Evolutionary conservation across 441 rosid genomes (phyloP).

Genomic region (Corymbia citriodora): DNA sequence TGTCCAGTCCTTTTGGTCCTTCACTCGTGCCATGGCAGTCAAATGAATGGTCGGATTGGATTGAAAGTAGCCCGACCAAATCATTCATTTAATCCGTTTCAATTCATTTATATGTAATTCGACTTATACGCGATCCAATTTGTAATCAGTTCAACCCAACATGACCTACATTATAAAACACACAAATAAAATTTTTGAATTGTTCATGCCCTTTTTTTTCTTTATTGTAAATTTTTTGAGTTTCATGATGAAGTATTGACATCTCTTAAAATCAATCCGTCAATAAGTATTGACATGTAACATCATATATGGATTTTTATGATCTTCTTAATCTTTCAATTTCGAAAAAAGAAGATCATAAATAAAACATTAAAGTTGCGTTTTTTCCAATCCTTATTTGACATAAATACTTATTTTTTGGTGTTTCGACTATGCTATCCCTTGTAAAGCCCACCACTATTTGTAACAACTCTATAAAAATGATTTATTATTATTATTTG

Average conservation of each 20-base stretch:
- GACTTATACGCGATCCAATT: background rate
- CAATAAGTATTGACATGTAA: too few species aligned
- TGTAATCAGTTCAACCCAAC: background rate
- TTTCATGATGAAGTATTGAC: background rate
- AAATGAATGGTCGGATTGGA: background rate
- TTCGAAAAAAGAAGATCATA: too few species aligned
- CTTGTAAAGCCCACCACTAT: too few species aligned
- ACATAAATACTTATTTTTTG: too few species aligned
- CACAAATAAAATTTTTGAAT: background rate
- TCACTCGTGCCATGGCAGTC: rapidly evolving
- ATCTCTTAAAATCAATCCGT: background rate
- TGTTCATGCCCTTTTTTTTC: background rate
- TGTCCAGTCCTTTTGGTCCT: background rate
- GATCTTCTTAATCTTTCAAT: background rate
- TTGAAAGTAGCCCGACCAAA: background rate
- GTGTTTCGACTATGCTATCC: too few species aligned
- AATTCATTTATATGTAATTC: too few species aligned
- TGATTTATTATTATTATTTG: too few species aligned
- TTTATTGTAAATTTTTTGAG: background rate
- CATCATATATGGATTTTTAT: background rate
- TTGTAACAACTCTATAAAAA: too few species aligned
- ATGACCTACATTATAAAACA: background rate
- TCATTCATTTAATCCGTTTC: background rate
- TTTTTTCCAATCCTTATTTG: too few species aligned
- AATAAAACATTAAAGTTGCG: too few species aligned